phyloP scores from a whole-genome alignment of 1,284 basidiomycete species.

The Pterulicium gracile region DNA sequence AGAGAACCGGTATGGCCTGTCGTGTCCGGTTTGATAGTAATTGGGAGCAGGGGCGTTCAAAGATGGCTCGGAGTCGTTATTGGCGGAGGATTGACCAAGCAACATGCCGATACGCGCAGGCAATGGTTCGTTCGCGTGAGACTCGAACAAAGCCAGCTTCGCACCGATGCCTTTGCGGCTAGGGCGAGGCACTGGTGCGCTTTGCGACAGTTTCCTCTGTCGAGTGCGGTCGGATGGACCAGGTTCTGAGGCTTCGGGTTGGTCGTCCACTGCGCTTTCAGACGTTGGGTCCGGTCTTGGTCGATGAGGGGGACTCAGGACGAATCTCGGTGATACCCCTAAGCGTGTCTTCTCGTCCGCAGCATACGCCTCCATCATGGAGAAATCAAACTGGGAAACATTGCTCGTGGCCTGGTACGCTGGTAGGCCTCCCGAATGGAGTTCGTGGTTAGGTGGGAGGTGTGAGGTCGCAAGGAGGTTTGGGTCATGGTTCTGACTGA shows the following conservation, averaged over 20 bases:
- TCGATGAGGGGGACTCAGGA: conserved; percentile 9
- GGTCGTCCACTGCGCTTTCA: conserved; percentile 8
- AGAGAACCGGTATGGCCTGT: conserved; percentile 93
- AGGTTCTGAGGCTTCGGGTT: conserved; percentile 12
- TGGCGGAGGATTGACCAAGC: conserved; percentile 21
- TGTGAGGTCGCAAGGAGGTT: conserved; percentile 26
- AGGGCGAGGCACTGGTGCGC: conserved; percentile 51
- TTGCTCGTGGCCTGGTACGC: conserved; percentile 48
- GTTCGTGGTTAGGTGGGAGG: conserved; percentile 19
- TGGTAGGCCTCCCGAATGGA: conserved; percentile 38
- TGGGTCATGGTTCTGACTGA: conserved; percentile 36
- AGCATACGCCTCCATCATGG: conserved; percentile 73
- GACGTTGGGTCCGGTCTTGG: conserved; percentile 9
- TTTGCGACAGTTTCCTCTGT: conserved; percentile 79
- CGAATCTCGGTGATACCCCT: conserved; percentile 19
- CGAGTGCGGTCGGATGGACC: conserved; percentile 35
- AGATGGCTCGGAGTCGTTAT: conserved; percentile 16
- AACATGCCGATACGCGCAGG: conserved; percentile 28
- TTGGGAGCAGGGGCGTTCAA: conserved; percentile 7
- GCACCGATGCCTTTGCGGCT: conserved; percentile 62
- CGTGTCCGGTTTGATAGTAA: conserved; percentile 42
- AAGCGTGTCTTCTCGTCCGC: conserved; percentile 54
- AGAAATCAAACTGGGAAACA: conserved; percentile 63
- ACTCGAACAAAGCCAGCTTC: conserved; percentile 91
- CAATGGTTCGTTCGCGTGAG: conserved; percentile 35